Evolutionary conservation across 345 rosid genomes (phyloP).

Genomic region (Salix udensis): DNA sequence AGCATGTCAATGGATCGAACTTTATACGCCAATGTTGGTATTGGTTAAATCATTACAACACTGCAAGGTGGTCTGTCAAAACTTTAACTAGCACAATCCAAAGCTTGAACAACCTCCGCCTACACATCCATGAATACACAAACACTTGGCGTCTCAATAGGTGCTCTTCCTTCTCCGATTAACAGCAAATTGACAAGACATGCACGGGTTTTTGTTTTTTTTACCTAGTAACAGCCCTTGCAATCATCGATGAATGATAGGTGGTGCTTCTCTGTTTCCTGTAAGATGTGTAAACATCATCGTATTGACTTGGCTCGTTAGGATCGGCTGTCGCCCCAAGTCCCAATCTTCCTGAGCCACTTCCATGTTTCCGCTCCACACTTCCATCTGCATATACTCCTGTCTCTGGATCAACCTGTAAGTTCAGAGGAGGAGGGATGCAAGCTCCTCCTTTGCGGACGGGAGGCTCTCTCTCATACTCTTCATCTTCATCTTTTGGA

Average conservation of each 20-base stretch:
- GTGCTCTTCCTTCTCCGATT: not conserved
- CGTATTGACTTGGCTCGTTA: constrained; percentile 82
- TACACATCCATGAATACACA: not conserved
- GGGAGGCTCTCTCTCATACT: constrained; percentile 60
- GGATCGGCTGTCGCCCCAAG: constrained; percentile 87
- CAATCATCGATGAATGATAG: constrained; percentile 93
- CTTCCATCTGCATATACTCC: constrained; percentile 84
- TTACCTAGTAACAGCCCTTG: constrained; percentile 63
- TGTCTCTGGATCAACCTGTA: constrained; percentile 84
- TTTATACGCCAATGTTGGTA: not conserved
- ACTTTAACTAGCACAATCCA: not conserved
- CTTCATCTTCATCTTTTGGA: constrained; percentile 59
- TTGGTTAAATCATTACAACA: not conserved
- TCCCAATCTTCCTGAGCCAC: constrained; percentile 74
- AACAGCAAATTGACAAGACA: not conserved
- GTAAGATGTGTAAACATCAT: constrained; percentile 89
- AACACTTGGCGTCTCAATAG: not conserved
- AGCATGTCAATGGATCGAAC: not conserved
- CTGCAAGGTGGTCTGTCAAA: not conserved
- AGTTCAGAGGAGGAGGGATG: constrained; percentile 89
- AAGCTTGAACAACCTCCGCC: not conserved
- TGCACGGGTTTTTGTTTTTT: not conserved
- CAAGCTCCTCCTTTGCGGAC: constrained; percentile 80
- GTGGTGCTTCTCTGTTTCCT: constrained; percentile 87
- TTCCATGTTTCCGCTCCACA: constrained; percentile 61